Evolutionary conservation across 768 basidiomycete genomes (phyloP).

Genomic region (Serendipita indica): DNA sequence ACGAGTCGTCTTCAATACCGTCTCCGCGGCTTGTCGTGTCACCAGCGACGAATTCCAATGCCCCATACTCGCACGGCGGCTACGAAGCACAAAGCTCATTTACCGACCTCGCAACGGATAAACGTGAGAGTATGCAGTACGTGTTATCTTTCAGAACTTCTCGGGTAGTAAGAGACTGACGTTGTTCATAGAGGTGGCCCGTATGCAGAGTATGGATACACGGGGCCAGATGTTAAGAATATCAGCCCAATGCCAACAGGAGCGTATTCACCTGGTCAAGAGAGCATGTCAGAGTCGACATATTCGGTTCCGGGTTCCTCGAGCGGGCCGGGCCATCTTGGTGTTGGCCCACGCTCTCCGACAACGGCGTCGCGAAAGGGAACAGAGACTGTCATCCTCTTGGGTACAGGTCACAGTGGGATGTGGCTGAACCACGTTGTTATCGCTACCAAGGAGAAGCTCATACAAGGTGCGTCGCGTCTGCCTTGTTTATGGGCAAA

Average conservation of each 20-base stretch:
- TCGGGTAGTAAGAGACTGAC: background rate
- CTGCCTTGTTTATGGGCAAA: background rate
- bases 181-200: background rate
- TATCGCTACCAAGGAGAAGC: background rate
- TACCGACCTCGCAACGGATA: background rate
- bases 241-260: background rate
- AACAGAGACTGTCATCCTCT: background rate
- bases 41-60: background rate
- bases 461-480: background rate
- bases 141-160: background rate
- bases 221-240: background rate
- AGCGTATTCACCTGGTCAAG: background rate
- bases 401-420: background rate
- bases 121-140: background rate
- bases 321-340: background rate
- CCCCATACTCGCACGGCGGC: background rate
- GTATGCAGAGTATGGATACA: background rate
- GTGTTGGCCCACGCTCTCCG: background rate
- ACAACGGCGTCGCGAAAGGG: background rate
- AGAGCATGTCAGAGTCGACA: background rate
- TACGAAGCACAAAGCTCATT: background rate
- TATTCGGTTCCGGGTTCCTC: background rate
- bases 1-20: background rate
- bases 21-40: background rate
- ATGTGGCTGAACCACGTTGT: conserved; percentile 7